phyloP scores from a whole-genome alignment of 2,329 filamentous ascomycete species.

The Corinectria fuckeliana region DNA sequence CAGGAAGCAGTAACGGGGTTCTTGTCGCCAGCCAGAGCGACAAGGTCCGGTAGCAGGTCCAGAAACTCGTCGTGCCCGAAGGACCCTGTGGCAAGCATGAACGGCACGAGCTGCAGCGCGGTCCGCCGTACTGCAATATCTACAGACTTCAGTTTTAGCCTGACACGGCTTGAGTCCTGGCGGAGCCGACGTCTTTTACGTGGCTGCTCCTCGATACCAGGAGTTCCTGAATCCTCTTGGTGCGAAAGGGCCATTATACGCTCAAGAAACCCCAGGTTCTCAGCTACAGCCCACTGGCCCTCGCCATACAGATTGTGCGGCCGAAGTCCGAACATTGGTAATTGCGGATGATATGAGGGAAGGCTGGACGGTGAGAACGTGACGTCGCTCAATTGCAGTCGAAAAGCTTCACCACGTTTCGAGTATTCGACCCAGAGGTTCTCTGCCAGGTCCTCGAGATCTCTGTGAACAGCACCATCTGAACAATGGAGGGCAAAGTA shows the following conservation, averaged over 20 bases:
- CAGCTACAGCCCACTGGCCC: slow-evolving; percentile 65
- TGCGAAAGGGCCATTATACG: slow-evolving; percentile 47
- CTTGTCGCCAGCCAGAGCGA: slow-evolving; percentile 71
- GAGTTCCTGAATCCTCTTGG: slow-evolving; percentile 31
- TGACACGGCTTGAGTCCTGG: slow-evolving; percentile 53
- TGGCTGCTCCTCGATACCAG: slow-evolving; percentile 52
- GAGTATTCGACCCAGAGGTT: slow-evolving; percentile 81
- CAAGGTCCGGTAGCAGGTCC: slow-evolving; percentile 64
- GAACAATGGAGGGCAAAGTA: slow-evolving; percentile 55
- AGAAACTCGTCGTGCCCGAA: slow-evolving; percentile 59
- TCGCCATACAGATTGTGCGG: slow-evolving; percentile 61
- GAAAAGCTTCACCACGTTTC: slow-evolving; percentile 71
- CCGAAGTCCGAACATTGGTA: slow-evolving; percentile 60
- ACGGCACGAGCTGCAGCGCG: slow-evolving; percentile 64
- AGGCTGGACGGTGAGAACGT: slow-evolving; percentile 58
- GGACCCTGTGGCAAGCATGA: slow-evolving; percentile 56
- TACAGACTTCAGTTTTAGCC: slow-evolving; percentile 54
- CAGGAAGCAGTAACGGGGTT: slow-evolving; percentile 72
- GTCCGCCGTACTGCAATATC: slow-evolving; percentile 55
- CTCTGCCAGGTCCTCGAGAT: slow-evolving; percentile 71
- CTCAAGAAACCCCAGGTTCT: slow-evolving; percentile 65
- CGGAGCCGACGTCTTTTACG: slow-evolving; percentile 59
- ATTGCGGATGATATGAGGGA: slow-evolving; percentile 52
- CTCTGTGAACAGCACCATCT: slow-evolving; percentile 47
- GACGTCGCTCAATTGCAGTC: slow-evolving; percentile 81